phyloP scores from a whole-genome alignment of 2,329 filamentous ascomycete species.

The Pseudogymnoascus sp. region DNA sequence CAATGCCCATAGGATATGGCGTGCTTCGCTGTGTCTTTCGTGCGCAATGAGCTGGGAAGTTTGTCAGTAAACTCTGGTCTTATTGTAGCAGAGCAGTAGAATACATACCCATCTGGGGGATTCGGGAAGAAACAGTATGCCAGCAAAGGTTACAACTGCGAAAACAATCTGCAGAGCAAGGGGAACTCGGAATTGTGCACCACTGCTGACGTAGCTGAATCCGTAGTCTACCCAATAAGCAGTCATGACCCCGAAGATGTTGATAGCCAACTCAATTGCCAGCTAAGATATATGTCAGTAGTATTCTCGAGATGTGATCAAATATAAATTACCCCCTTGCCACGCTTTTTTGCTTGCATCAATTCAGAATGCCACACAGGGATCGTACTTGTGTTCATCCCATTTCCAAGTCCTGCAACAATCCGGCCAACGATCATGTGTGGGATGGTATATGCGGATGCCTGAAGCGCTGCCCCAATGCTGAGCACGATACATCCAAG shows the following conservation, averaged over 20 bases:
- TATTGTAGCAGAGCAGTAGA: conserved; percentile 2
- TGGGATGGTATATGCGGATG: conserved; percentile 33
- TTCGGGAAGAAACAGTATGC: conserved; percentile 33
- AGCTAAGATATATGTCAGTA: conserved; percentile 5
- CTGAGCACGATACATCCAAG: conserved; percentile 36
- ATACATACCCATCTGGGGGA: conserved; percentile 30
- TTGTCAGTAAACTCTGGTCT: neutral
- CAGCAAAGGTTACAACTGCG: conserved; percentile 31
- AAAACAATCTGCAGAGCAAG: conserved; percentile 40
- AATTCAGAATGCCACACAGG: conserved; percentile 43
- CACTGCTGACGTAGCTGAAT: conserved; percentile 31
- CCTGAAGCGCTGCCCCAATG: conserved; percentile 39
- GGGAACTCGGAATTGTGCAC: conserved; percentile 46
- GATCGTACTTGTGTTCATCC: conserved; percentile 43
- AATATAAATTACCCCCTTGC: conserved; percentile 23
- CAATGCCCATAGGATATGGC: conserved; percentile 30
- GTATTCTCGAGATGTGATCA: neutral
- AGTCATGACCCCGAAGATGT: conserved; percentile 31
- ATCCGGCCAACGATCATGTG: conserved; percentile 41
- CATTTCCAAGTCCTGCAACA: conserved; percentile 40
- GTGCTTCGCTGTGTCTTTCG: conserved; percentile 23
- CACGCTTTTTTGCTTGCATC: conserved; percentile 35
- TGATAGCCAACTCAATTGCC: conserved; percentile 32
- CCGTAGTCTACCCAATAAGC: conserved; percentile 34
- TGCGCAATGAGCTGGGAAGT: conserved; percentile 23